A percentile compares a stretch with the other conserved stretches of the same genome.
These are phyloP conservation scores for Wickerhamiella sergipiensis DNA, from an alignment of 805 yeast species.

Conservation along the genomic window DNA sequence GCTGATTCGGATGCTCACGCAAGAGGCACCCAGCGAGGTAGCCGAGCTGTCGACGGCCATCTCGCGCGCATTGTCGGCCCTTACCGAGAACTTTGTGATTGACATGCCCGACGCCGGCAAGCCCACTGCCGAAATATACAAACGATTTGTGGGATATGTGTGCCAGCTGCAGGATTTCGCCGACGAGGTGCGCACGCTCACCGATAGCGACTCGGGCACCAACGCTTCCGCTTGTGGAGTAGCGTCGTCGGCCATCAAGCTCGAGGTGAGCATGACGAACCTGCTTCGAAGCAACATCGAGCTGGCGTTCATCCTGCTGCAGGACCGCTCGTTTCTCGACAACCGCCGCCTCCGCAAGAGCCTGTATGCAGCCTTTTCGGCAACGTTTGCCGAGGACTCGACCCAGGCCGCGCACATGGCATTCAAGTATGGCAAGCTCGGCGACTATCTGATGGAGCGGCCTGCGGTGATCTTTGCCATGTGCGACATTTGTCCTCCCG, in stretches of 20 bases:
- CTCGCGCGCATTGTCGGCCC: not conserved
- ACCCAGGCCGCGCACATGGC: constrained; percentile 28
- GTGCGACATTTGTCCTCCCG: constrained; percentile 5
- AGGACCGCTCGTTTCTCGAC: constrained; percentile 1
- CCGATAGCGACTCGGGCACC: not conserved
- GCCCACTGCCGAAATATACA: not conserved
- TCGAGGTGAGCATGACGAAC: not conserved
- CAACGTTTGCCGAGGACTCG: constrained; percentile 2
- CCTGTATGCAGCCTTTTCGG: constrained; percentile 2
- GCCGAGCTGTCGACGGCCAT: not conserved
- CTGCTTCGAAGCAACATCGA: constrained; percentile 3
- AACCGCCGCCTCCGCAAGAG: not conserved
- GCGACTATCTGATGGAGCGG: not conserved
- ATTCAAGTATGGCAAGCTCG: constrained; percentile 20
- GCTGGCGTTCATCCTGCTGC: constrained; percentile 2
- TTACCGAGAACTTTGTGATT: not conserved
- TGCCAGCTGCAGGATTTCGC: not conserved
- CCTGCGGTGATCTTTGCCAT: not conserved
- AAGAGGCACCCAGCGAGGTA: not conserved
- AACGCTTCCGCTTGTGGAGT: not conserved
- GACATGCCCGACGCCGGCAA: not conserved
- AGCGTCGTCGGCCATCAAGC: not conserved
- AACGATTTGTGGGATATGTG: not conserved
- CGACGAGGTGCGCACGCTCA: not conserved
- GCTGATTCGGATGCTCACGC: not conserved